Evolutionary conservation across 352 stramenopile species (phyloP), one percentile per base, ranked within the genome.

Genomic region (Pythium biforme): DNA sequence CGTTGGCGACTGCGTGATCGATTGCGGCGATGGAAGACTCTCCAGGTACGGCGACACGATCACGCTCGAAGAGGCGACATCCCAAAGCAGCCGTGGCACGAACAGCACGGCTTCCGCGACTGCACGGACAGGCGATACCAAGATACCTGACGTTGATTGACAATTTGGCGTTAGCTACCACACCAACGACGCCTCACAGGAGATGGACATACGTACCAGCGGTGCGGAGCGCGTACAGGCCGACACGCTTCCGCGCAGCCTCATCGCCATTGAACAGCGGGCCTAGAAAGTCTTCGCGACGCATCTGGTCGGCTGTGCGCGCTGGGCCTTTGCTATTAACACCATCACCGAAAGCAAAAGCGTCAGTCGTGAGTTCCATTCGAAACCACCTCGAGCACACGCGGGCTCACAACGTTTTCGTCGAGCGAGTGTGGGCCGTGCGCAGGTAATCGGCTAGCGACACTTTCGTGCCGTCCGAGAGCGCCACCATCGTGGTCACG

Each of bases 361-460:
- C 19, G 52, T 64, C n/a, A 64, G 47, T 45, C 26, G 12, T 8
- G 11, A 29, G 3, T 29, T 29, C 23, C 17, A 27, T n/a, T 10
- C n/a, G n/a, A n/a, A 56, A 23, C 9, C 22, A 33, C 25, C n/a
- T 0, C 15, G 19, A 25, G 15, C 37, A 31, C 34, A 40, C 37
- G 37, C 39, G 14, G 33, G 53, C 40, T 58, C 48, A 63, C 71
- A 85, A 86, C 76, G 64, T 88, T 69, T 82, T 86, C 56, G 61
- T 73, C 39, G 64, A 27, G n/a, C 25, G 23, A 23, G 8, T 62
- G 57, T 75, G 73, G 29, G 77, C 62, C 70, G 88, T 74, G 47
- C 79, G 81, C 23, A 92, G 49, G 57, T 89, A 92, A 23, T 88
- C 81, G 9, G 73, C 62, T 0, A 92, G 68, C 48, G 79, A 78